Conservation (phyloP, 305 asterid genomes). For the Fraxinus sp. region DNA sequence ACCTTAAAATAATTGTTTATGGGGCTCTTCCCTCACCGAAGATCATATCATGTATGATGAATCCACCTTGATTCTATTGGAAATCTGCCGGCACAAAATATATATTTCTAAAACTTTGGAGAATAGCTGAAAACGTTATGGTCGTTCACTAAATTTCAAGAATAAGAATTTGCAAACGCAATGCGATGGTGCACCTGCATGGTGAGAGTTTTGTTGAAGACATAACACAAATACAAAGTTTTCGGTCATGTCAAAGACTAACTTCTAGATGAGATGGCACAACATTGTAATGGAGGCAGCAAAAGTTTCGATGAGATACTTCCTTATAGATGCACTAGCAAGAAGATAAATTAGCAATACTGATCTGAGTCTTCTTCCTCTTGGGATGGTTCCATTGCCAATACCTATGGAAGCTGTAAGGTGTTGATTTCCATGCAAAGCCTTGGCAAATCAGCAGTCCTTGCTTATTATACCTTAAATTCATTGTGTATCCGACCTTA, state of each 20-base stretch:
- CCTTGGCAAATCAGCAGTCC: conserved; percentile 58
- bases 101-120: neutral
- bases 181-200: neutral
- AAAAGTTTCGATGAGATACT: neutral
- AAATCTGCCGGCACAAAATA: neutral
- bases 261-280: neutral
- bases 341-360: neutral
- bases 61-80: neutral
- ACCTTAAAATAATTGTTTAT: neutral
- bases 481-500: conserved; percentile 47
- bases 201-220: neutral
- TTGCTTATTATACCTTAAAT: conserved; percentile 39
- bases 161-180: neutral
- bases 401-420: neutral
- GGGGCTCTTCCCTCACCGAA: neutral
- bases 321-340: neutral
- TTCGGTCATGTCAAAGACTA: neutral
- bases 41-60: neutral
- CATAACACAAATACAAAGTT: neutral
- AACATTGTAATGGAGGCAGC: neutral
- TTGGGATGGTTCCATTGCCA: neutral
- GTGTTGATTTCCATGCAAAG: conserved; percentile 55
- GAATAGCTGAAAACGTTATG: neutral
- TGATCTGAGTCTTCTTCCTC: neutral
- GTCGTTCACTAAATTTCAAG: neutral